Evolutionary conservation across 2,329 filamentous ascomycete genomes (phyloP), one percentile per base, ranked within the genome.

Genomic region (Parastagonospora avenae): DNA sequence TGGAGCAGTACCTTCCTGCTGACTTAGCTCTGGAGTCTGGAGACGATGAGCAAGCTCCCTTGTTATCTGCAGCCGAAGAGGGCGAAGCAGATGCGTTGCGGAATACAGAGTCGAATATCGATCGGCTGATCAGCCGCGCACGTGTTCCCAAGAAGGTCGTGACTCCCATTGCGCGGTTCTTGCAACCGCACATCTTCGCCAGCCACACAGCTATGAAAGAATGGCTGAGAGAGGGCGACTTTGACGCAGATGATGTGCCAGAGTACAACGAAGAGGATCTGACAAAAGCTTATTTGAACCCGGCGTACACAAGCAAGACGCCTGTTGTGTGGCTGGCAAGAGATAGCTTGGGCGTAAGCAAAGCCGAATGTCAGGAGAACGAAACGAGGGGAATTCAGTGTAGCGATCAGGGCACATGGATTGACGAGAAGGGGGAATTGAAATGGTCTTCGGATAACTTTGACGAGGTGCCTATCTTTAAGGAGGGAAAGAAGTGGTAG

Each of bases 161-260:
- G 29, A 64, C 64, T 4, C 68, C 70, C 1, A 9, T 73, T 8
- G 68, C 71, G 2, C 59, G 55, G 8, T 74, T 74, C 54, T 63
- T 72, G 44, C 63, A 71, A 38, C 71, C 71, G 10, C 70, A 73
- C 24, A 56, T 72, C 12, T 73, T 68, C 27, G 68, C 70, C 16
- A 68, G 63, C 12, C 62, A 73, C 40, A 62, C 60, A 2, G 71
- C 67, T 1, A 68, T 74, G 67, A 66, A 64, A 41, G 51, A 55
- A 3, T 74, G 70, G 70, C 46, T 74, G 1, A 54, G 55, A 8
- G 67, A 71, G 7, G 69, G 64, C 19, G 61, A 65, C 12, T 68
- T 67, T 30, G 64, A 70, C 27, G 59, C 66, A 16, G 66, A 70
- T 9, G 62, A 71, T 44, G 55, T 68, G 11, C 70, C 67, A 2